Conservation (phyloP, 768 basidiomycete genomes). For the Xerocomellus dryophilus region DNA sequence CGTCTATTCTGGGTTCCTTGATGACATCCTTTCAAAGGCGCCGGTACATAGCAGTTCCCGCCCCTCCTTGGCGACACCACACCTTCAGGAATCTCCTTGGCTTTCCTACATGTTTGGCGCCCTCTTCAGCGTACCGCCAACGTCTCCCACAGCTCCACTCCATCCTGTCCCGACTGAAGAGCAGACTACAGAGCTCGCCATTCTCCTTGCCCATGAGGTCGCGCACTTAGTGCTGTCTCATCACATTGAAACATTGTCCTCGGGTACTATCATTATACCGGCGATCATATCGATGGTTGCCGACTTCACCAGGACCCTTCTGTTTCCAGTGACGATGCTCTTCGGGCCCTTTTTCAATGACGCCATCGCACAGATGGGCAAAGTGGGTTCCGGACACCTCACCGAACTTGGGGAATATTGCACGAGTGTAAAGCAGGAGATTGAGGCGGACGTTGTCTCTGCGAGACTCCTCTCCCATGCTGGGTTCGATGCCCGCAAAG, state of each 20-base stretch:
- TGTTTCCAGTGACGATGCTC: slow-evolving; percentile 88
- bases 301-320: slow-evolving; percentile 71
- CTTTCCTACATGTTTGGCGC: slow-evolving; percentile 48
- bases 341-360: slow-evolving; percentile 96
- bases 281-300: slow-evolving; percentile 72
- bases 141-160: slow-evolving; percentile 28
- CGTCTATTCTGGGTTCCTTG: slow-evolving; percentile 90
- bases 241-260: slow-evolving; percentile 89
- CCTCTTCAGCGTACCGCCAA: slow-evolving; percentile 34
- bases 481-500: slow-evolving; percentile 82
- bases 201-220: slow-evolving; percentile 90
- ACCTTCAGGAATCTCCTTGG: slow-evolving; percentile 37
- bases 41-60: slow-evolving; percentile 23
- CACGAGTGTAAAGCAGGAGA: slow-evolving; percentile 79
- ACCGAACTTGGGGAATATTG: slow-evolving; percentile 70
- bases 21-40: slow-evolving; percentile 68
- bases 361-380: slow-evolving; percentile 78
- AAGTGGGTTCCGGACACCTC: slow-evolving; percentile 73
- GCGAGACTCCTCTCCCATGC: slow-evolving; percentile 87
- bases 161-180: slow-evolving; percentile 66
- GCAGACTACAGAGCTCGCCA: slow-evolving; percentile 86
- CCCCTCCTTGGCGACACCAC: slow-evolving; percentile 17
- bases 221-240: slow-evolving; percentile 88
- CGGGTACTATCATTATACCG: slow-evolving; percentile 77
- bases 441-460: slow-evolving; percentile 90